Percentiles rank a stretch among this genome's conserved stretches.
Conservation (phyloP, 176 grass and related monocot species). For the Hordeum marinum region DNA sequence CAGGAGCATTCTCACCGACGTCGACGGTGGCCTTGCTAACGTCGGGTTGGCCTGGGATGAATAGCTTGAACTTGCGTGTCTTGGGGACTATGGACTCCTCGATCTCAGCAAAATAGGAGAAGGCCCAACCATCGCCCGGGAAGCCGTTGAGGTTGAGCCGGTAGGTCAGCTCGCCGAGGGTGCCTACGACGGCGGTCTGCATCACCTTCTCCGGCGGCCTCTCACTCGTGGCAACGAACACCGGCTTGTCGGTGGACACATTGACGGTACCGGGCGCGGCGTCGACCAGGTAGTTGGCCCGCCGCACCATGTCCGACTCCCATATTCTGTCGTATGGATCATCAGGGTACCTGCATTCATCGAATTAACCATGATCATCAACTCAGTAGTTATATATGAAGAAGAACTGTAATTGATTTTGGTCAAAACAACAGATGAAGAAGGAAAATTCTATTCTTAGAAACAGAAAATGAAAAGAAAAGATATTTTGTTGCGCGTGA, state of each 20-base stretch:
- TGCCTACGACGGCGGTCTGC: constrained; percentile 75
- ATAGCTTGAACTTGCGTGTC: constrained; percentile 84
- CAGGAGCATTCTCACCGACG: constrained; percentile 77
- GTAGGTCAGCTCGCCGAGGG: constrained; percentile 65
- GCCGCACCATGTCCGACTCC: constrained; percentile 76
- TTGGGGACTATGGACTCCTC: constrained; percentile 48
- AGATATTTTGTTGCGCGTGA: neutral
- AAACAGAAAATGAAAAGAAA: neutral
- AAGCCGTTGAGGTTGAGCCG: constrained; percentile 81
- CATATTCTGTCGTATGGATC: constrained; percentile 90
- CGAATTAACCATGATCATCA: neutral
- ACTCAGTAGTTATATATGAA: no score
- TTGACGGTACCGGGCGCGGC: constrained; percentile 66
- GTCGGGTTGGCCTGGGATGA: constrained; percentile 51
- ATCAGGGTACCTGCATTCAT: constrained; percentile 58
- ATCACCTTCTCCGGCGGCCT: constrained; percentile 82
- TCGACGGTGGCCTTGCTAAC: constrained; percentile 82
- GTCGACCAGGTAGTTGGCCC: constrained; percentile 84
- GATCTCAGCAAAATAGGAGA: constrained; percentile 86
- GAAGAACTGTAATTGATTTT: neutral
- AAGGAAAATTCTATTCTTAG: neutral
- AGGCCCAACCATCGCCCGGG: constrained; percentile 72
- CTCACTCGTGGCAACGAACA: constrained; percentile 52
- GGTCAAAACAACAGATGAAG: neutral
- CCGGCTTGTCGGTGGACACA: constrained; percentile 58